Percentiles rank a stretch among this genome's conserved stretches.
Conservation (phyloP, 2,329 filamentous ascomycete species). For the Pyrenophora tritici-repentis region DNA sequence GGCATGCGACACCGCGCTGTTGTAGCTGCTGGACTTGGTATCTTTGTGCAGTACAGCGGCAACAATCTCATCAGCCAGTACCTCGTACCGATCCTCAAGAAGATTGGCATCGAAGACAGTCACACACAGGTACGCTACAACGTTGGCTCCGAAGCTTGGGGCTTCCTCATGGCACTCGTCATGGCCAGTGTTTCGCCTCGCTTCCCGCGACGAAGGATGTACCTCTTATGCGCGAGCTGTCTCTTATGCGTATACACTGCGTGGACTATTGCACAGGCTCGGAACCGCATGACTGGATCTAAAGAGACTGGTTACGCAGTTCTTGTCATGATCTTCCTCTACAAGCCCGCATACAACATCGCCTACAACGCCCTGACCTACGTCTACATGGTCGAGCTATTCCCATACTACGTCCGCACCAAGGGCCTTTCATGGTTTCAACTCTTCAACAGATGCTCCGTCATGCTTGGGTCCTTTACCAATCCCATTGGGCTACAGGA, state of each 20-base stretch:
- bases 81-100: conserved; percentile 64
- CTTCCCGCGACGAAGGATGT: conserved; percentile 61
- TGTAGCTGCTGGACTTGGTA: conserved; percentile 65
- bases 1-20: conserved; percentile 68
- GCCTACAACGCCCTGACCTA: conserved; percentile 64
- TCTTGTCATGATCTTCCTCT: conserved; percentile 59
- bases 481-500: conserved; percentile 68
- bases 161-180: conserved; percentile 61
- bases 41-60: conserved; percentile 71
- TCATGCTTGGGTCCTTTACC: conserved; percentile 64
- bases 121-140: conserved; percentile 50
- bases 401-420: conserved; percentile 56
- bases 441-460: conserved; percentile 63
- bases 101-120: conserved; percentile 62
- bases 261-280: conserved; percentile 53
- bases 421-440: conserved; percentile 63
- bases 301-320: conserved; percentile 49
- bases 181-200: conserved; percentile 62
- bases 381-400: conserved; percentile 58
- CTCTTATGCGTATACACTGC: conserved; percentile 43
- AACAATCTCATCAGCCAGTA: conserved; percentile 69
- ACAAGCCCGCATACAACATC: conserved; percentile 59
- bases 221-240: conserved; percentile 52
- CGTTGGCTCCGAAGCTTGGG: conserved; percentile 63
- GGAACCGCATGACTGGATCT: conserved; percentile 53